Base-by-base conservation (phyloP, 495 filamentous ascomycete genomes). In the Geoglossum glabrum region DNA sequence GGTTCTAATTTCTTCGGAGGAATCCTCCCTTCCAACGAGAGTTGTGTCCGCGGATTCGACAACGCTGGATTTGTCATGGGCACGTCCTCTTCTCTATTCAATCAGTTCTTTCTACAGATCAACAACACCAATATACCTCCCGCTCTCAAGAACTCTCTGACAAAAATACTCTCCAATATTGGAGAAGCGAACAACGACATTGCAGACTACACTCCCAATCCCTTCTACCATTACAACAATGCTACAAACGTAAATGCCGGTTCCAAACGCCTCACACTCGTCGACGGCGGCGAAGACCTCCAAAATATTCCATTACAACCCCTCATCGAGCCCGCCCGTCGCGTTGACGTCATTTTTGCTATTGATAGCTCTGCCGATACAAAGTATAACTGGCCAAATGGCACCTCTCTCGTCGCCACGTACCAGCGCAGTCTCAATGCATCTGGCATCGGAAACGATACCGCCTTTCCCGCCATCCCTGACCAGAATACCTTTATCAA, bases 251-350 rank as follows among this genome's bases (percentile, higher is more conserved):
- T 72, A 0, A 77, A 75, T 28, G 74, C 82, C 13, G 47, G 69
- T 43, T 68, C 74, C 11, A 59, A 66, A 27, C 69, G 76, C 52
- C 77, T 97, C 23, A 84, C 84, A 30, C 76, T 96, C 19, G 85
- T 90, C 19, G 90, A 96, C 65, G 90, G 90, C 33, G 90, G 90
- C 47, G 77, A 86, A 65, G 90, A 95, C 65, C 65, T 79, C 25
- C 85, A 97, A 65, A 95, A 95, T 68, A 79, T 95, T 51, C 89
- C 90, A 0, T 74, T 95, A 0, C 76, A 88, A 61, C 90, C 90
- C 0, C 76, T 90, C 4, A 85, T 95, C 64, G 87, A 94, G 62
- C 86, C 87, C 0, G 31, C 68, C 30, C 85, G 90, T 26, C 61
- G 76, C 45, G 81, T 97, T 54, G 90, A 95, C 66, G 84, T 94